Conservation (phyloP, 768 basidiomycete genomes). For the Suillus subluteus region DNA sequence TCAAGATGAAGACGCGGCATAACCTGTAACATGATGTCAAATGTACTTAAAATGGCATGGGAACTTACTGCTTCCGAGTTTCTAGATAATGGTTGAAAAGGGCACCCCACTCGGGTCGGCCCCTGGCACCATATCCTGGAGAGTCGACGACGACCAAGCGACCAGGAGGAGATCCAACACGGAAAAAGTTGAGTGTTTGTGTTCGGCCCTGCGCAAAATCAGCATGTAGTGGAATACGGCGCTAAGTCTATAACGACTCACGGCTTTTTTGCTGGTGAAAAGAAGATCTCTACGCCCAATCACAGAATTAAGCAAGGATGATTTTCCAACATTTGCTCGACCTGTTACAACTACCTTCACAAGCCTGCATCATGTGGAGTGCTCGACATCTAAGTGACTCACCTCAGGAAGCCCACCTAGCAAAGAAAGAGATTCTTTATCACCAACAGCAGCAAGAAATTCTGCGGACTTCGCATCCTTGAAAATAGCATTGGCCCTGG, state of each 20-base stretch:
- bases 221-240: background rate
- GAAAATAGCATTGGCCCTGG: slow-evolving; percentile 18
- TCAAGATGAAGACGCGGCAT: slow-evolving; percentile 68
- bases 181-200: slow-evolving; percentile 70
- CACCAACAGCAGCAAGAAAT: slow-evolving; percentile 29
- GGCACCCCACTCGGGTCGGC: slow-evolving; percentile 75
- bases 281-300: slow-evolving; percentile 59
- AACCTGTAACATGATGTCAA: slow-evolving; percentile 45
- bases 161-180: slow-evolving; percentile 58
- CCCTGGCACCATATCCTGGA: slow-evolving; percentile 79
- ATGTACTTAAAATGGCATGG: background rate
- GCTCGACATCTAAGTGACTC: slow-evolving; percentile 16
- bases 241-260: slow-evolving; percentile 36
- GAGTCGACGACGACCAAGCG: slow-evolving; percentile 75
- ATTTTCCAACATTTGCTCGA: slow-evolving; percentile 81
- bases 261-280: slow-evolving; percentile 71
- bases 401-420: slow-evolving; percentile 31
- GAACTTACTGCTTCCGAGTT: slow-evolving; percentile 61
- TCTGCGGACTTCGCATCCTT: slow-evolving; percentile 30
- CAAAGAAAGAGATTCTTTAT: slow-evolving; percentile 22
- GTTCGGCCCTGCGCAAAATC: slow-evolving; percentile 62
- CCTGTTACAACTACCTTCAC: slow-evolving; percentile 42
- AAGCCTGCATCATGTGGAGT: background rate
- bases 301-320: slow-evolving; percentile 71
- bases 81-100: slow-evolving; percentile 68